Evolutionary conservation across 495 filamentous ascomycete genomes (phyloP), one percentile per base, ranked within the genome.

Genomic region (Terfezia claveryi): DNA sequence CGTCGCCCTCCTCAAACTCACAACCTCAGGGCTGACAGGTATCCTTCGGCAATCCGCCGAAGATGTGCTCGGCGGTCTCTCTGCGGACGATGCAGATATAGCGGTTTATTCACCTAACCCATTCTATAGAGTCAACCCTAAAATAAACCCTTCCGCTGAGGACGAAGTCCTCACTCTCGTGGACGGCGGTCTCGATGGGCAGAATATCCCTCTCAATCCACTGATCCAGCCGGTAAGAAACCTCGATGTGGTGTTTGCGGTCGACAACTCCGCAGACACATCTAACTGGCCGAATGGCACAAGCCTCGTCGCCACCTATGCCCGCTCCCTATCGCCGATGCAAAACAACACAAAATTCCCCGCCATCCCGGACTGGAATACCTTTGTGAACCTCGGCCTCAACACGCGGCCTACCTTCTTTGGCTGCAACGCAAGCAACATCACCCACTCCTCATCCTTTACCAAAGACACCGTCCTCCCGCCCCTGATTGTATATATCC

Each of bases 371-470:
- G 86, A 87, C 68, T 69, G 73, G 52, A 81, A 85, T 69, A 93
- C 87, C 10, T 93, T 96, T 66, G 69, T 95, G 59, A 87, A 91
- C 68, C 75, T 83, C 0, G 83, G 83, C 23, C 72, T 95, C 10
- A 96, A 94, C 75, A 77, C 70, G 54, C 78, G 76, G 4, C 91
- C 89, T 0, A 85, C 87, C 8, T 94, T 96, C 73, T 96, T 96
- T 69, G 89, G 89, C 56, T 96, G 89, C 71, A 70, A 88, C 69
- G 72, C 71, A 46, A 67, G 70, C 55, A 92, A 93, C 68, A 73
- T 79, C 51, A 76, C 79, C 5, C 32, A 56, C 2, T 67, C 66
- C 37, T 66, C 65, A 16, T 20, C 61, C 6, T 57, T 66, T 4
- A 58, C 64, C 8, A 61, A 64, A 56, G 62, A 56, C 16, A 37